phyloP scores from a whole-genome alignment of 805 yeast species.

The Nakazawaea molendinolei region DNA sequence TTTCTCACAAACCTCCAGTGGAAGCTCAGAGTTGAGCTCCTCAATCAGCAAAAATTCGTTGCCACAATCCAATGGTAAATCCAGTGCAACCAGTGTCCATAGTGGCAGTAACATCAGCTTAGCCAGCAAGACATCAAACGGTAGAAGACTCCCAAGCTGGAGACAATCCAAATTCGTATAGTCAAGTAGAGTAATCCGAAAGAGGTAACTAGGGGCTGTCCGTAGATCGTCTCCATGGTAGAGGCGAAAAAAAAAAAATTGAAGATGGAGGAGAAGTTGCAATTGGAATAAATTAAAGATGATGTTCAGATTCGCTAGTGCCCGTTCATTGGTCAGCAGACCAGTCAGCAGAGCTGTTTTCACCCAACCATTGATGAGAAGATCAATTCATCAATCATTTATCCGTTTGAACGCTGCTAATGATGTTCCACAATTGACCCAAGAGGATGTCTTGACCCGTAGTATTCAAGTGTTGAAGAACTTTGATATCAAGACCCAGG shows the following conservation, averaged over 20 bases:
- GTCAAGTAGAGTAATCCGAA: neutral
- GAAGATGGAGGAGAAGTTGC: neutral
- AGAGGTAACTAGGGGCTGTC: neutral
- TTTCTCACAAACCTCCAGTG: slow-evolving; percentile 5
- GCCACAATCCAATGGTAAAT: neutral
- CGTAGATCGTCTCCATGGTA: neutral
- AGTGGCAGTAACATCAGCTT: neutral
- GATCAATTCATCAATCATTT: slow-evolving; percentile 11
- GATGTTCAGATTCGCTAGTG: slow-evolving; percentile 10
- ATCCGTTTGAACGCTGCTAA: slow-evolving; percentile 14
- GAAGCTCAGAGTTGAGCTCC: neutral
- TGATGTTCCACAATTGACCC: slow-evolving; percentile 57
- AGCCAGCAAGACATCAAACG: neutral
- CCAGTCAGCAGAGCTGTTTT: slow-evolving; percentile 3
- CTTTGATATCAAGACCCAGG: slow-evolving; percentile 30
- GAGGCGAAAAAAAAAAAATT: no score
- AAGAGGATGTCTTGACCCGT: slow-evolving; percentile 77
- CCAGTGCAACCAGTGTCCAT: slow-evolving; percentile 1
- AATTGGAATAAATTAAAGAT: neutral
- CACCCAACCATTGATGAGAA: slow-evolving; percentile 10
- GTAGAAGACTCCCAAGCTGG: neutral
- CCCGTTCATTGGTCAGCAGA: slow-evolving; percentile 10
- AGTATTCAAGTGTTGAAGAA: slow-evolving; percentile 71
- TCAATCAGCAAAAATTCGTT: neutral
- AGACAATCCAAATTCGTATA: no score